These are phyloP conservation scores for Pholiota conissans DNA, from an alignment of 768 basidiomycete species.

Conservation along the genomic window DNA sequence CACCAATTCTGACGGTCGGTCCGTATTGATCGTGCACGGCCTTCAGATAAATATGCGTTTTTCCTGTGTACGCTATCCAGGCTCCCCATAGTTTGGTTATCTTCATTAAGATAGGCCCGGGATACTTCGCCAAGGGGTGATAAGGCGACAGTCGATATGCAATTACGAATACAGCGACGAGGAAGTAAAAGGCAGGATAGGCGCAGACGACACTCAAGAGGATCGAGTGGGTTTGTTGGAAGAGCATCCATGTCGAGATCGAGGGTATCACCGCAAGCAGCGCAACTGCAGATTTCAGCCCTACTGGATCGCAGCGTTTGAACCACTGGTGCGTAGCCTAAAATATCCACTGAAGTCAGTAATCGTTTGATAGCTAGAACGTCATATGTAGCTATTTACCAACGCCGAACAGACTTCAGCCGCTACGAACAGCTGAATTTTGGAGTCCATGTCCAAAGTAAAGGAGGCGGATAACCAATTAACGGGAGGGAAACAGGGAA, in stretches of 20 bases:
- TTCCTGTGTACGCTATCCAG: constrained; percentile 33
- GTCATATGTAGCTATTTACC: not conserved
- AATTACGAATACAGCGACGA: constrained; percentile 21
- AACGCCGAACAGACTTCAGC: not conserved
- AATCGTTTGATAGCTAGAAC: not conserved
- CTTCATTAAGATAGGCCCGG: constrained; percentile 42
- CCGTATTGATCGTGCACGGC: constrained; percentile 52
- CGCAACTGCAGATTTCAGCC: not conserved
- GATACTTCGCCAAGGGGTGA: constrained; percentile 47
- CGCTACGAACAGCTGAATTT: not conserved
- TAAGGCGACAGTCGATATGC: constrained; percentile 46
- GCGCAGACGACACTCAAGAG: not conserved
- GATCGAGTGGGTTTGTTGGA: not conserved
- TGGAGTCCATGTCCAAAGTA: not conserved
- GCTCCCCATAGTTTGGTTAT: constrained; percentile 38
- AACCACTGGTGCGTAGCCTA: not conserved
- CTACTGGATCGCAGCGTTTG: not conserved
- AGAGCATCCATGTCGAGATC: not conserved
- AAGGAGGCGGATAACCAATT: not conserved
- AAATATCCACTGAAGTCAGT: not conserved
- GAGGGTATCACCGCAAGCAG: not conserved
- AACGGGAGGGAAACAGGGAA: not conserved
- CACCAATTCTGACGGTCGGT: constrained; percentile 53
- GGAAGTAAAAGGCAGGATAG: not conserved
- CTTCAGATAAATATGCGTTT: constrained; percentile 42